Evolutionary conservation across 2,329 filamentous ascomycete species (phyloP).

Genomic region (Pseudogymnoascus sp.): DNA sequence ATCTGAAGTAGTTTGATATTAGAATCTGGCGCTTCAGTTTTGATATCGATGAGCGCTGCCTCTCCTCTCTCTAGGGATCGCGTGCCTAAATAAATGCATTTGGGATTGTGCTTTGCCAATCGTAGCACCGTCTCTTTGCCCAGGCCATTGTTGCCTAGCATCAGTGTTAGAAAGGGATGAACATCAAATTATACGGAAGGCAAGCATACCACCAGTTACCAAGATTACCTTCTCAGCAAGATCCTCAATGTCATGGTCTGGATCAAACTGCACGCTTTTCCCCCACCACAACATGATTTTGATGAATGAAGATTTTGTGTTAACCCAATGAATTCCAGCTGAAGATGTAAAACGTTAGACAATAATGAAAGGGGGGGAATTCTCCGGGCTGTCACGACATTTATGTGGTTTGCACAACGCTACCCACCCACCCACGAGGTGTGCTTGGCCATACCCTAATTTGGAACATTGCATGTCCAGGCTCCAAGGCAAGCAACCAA

Average conservation of each 20-base stretch:
- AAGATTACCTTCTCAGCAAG: conserved; percentile 37
- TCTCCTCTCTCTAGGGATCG: conserved; percentile 33
- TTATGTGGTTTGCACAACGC: neutral
- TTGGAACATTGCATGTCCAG: neutral
- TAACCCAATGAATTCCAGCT: neutral
- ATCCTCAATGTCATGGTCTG: conserved; percentile 30
- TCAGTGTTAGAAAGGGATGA: neutral
- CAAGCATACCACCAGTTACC: conserved; percentile 36
- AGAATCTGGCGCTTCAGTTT: conserved; percentile 15
- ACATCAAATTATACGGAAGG: conserved; percentile 17
- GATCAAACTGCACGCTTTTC: conserved; percentile 23
- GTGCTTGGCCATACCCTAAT: neutral
- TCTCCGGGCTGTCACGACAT: neutral
- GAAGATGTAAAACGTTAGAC: neutral
- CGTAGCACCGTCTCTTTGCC: neutral
- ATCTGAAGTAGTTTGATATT: conserved; percentile 2
- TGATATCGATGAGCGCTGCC: conserved; percentile 32
- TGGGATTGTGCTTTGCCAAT: neutral
- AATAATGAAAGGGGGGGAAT: neutral
- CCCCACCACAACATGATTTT: neutral
- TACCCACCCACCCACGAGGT: no score
- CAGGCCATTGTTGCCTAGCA: conserved; percentile 1
- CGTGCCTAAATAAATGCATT: conserved; percentile 32
- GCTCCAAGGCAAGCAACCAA: neutral
- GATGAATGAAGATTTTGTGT: neutral